A percentile compares a stretch with the other conserved stretches of the same genome.
These are phyloP conservation scores for Suillus subaureus DNA, from an alignment of 768 basidiomycete species.

Conservation along the genomic window DNA sequence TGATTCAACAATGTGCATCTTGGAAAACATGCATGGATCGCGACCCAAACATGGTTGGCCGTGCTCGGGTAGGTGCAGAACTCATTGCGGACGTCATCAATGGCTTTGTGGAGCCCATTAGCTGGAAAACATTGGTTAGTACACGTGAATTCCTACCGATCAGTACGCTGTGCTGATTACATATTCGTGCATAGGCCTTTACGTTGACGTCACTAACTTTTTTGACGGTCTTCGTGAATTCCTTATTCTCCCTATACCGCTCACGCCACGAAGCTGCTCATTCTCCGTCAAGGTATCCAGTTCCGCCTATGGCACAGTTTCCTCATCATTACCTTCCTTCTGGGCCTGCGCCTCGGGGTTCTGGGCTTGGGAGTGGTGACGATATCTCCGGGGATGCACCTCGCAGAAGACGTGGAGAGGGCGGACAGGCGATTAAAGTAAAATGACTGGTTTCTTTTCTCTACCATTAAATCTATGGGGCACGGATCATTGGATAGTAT, in stretches of 20 bases:
- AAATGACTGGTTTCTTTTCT: constrained; percentile 38
- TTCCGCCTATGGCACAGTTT: constrained; percentile 42
- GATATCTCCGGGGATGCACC: constrained; percentile 42
- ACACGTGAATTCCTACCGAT: constrained; percentile 4
- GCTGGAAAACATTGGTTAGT: constrained; percentile 93
- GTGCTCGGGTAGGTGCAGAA: constrained; percentile 90
- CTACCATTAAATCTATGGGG: constrained; percentile 28
- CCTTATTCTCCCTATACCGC: constrained; percentile 78
- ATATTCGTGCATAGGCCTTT: constrained; percentile 52
- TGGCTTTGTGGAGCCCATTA: constrained; percentile 95
- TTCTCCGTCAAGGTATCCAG: constrained; percentile 42
- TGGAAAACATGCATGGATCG: constrained; percentile 98
- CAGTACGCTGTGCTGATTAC: background rate
- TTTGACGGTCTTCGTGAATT: constrained; percentile 78
- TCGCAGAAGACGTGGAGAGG: constrained; percentile 58
- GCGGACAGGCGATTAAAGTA: constrained; percentile 56
- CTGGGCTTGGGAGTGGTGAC: constrained; percentile 36
- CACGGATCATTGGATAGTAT: constrained; percentile 18
- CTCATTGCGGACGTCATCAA: constrained; percentile 96
- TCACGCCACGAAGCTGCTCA: constrained; percentile 56
- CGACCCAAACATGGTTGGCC: constrained; percentile 87
- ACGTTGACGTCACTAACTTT: constrained; percentile 76
- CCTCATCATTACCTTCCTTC: constrained; percentile 55
- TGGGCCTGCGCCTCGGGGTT: constrained; percentile 50
- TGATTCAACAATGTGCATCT: constrained; percentile 80